Percentiles rank a stretch among this genome's conserved stretches.
phyloP scores from a whole-genome alignment of 2,329 filamentous ascomycete genomes.

The Aspergillus transmontanensis region DNA sequence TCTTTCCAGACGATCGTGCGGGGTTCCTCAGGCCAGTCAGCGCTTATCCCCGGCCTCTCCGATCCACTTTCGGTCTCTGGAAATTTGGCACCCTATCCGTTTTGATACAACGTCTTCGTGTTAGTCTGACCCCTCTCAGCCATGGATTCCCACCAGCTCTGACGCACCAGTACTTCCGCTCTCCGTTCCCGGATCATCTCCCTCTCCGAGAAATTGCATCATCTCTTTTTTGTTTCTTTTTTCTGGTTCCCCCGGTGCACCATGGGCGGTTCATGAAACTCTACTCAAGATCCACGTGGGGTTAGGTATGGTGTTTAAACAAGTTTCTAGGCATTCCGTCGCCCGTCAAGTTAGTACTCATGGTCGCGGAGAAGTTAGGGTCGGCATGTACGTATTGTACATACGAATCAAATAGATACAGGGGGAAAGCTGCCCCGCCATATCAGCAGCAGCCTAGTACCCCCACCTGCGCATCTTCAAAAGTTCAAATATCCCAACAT shows the following conservation, averaged over 20 bases:
- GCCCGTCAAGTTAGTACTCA: not conserved
- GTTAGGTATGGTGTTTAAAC: not conserved
- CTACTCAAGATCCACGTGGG: not conserved
- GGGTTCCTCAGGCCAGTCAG: not conserved
- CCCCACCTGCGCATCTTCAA: not conserved
- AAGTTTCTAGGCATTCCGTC: not conserved
- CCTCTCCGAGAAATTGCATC: not conserved
- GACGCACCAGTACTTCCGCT: not conserved
- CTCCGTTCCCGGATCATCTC: not conserved
- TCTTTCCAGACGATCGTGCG: slow-evolving; percentile 3
- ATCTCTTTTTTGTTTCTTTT: not conserved
- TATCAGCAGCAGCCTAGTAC: not conserved
- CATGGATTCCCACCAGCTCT: not conserved
- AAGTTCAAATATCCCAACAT: not conserved
- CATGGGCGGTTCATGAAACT: not conserved
- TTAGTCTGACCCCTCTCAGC: not conserved
- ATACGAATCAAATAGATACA: not conserved
- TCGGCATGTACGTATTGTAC: not conserved
- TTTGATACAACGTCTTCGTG: not conserved
- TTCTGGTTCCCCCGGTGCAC: not conserved
- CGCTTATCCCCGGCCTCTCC: not conserved
- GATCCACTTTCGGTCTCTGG: not conserved
- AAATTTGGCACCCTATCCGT: not conserved
- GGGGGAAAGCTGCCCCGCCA: not conserved
- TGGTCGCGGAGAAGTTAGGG: not conserved